A percentile compares a stretch with the other conserved stretches of the same genome.
Evolutionary conservation across 805 yeast genomes (phyloP).

Genomic region (Pichia eremophila): DNA sequence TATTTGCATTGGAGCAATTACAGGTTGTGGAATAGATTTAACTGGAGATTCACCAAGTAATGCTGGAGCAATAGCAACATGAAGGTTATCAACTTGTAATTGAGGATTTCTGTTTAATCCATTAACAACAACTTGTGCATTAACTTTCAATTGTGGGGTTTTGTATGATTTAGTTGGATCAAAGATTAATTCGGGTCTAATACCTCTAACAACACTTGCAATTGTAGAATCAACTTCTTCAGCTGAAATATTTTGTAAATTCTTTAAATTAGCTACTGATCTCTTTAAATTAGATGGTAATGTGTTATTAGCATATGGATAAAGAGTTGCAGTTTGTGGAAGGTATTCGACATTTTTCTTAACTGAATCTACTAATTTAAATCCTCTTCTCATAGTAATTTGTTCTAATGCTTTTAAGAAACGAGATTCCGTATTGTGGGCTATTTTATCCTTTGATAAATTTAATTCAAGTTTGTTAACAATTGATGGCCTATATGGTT

Average conservation of each 20-base stretch:
- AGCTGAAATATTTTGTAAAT: conserved; percentile 12
- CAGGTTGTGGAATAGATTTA: conserved; percentile 16
- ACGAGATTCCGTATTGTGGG: conserved; percentile 21
- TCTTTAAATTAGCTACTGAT: conserved; percentile 9
- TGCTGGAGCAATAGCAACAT: conserved; percentile 12
- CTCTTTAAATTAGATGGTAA: conserved; percentile 13
- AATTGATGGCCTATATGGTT: not conserved
- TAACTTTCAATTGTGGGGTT: conserved; percentile 19
- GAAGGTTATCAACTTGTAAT: conserved; percentile 21
- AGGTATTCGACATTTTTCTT: conserved; percentile 9
- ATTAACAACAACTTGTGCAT: conserved; percentile 25
- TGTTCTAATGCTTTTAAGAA: conserved; percentile 21
- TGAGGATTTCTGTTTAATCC: conserved; percentile 24
- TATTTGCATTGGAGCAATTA: conserved; percentile 10
- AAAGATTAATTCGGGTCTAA: conserved; percentile 18
- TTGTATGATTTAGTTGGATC: conserved; percentile 14
- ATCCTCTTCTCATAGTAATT: conserved; percentile 17
- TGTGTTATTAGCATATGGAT: conserved; percentile 21
- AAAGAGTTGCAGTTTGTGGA: conserved; percentile 13
- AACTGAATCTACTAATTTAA: conserved; percentile 10
- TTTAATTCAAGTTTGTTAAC: conserved; percentile 16
- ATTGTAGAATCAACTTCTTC: conserved; percentile 14
- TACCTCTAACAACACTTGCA: conserved; percentile 21
- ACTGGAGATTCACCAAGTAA: conserved; percentile 15
- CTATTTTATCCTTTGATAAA: conserved; percentile 19